Evolutionary conservation across 805 yeast species (phyloP), one percentile per base, ranked within the genome.

Genomic region (Wickerhamomyces xylosicus): DNA sequence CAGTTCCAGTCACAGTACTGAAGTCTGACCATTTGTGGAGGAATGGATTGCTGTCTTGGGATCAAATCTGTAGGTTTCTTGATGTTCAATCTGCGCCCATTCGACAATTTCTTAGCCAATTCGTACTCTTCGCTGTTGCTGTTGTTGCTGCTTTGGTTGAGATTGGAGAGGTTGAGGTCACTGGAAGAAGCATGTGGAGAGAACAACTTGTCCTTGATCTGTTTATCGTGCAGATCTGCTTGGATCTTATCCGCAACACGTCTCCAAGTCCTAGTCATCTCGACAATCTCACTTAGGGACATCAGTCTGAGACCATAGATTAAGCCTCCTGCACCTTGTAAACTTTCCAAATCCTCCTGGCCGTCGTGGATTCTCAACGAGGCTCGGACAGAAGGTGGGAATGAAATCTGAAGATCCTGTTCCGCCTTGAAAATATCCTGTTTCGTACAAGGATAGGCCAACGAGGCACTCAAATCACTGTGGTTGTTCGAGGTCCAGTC

Each of bases 1-100:
- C 98, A 90, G 51, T 73, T 75, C 4, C 85, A 77, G 58, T 85
- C 85, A n/a, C 95, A 90, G 59, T 86, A 92, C 6, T 77, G 76
- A 8, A 73, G 70, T 56, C 84, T 83, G 34, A 87, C 66, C 11
- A 78, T 64, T 5, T 78, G 79, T 16, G 83, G 83, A 8, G 98
- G 98, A 14, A 85, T 67, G 1, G 92, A 79, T 42, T 69, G 69
- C 61, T 81, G 80, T 56, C 60, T 57, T 32, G 78, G 75, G 25
- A 69, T 46, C 52, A 58, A 54, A 15, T 17, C 33, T 31, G n/a
- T n/a, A n/a, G 33, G 19, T 9, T 31, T 25, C 5, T 25, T 25
- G 5, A 25, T 13, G 29, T 25, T 25, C 14, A 25, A 25, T 11
- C 14, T n/a, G 14, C 29, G n/a, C 5, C 14, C 29, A 40, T 37